Conservation (phyloP, 2,329 filamentous ascomycete species). For the Tolypocladium cylindrosporum region DNA sequence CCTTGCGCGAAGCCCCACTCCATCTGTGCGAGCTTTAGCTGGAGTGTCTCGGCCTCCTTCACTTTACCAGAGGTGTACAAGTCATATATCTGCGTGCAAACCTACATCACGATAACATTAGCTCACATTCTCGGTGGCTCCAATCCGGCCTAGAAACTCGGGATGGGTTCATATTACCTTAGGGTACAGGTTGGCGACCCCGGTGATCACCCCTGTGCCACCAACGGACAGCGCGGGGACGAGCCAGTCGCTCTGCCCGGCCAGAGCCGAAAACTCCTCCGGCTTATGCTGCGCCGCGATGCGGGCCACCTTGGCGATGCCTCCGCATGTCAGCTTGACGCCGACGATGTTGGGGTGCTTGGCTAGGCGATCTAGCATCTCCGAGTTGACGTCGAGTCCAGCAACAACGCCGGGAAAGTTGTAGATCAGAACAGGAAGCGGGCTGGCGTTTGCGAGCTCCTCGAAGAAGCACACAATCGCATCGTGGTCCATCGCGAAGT, state of each 20-base stretch:
- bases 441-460: constrained; percentile 44
- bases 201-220: constrained; percentile 50
- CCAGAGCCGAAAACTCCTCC: constrained; percentile 55
- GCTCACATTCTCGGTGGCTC: no score
- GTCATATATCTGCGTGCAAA: constrained; percentile 36
- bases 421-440: constrained; percentile 59
- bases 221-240: constrained; percentile 49
- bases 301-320: constrained; percentile 60
- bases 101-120: no score
- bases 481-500: constrained; percentile 26
- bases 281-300: constrained; percentile 40
- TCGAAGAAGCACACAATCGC: constrained; percentile 20
- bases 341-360: constrained; percentile 51
- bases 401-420: constrained; percentile 61
- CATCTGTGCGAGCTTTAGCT: constrained; percentile 38
- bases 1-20: constrained; percentile 48
- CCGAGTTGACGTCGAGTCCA: constrained; percentile 58
- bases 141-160: no score
- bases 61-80: constrained; percentile 35
- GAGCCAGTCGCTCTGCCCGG: constrained; percentile 65
- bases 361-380: constrained; percentile 38
- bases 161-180: constrained; percentile 28
- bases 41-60: constrained; percentile 36
- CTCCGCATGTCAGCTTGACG: constrained; percentile 65
- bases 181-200: constrained; percentile 53